These are phyloP conservation scores for Spathaspora gorwiae DNA, from an alignment of 805 yeast species.

Conservation along the genomic window DNA sequence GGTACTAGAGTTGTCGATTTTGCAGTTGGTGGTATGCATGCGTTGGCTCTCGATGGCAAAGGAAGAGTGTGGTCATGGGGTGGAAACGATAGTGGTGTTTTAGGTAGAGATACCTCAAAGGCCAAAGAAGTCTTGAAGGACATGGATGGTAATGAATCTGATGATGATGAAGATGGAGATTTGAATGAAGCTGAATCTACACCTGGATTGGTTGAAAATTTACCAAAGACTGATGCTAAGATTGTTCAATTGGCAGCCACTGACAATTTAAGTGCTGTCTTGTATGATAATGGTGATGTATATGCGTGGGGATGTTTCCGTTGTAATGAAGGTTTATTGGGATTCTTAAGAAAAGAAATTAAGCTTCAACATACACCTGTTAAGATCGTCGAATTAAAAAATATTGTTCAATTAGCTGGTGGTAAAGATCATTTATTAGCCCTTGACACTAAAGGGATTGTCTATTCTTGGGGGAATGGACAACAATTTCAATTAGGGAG, in stretches of 20 bases:
- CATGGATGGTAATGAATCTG: constrained; percentile 57
- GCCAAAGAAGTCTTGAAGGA: constrained; percentile 62
- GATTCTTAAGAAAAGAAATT: constrained; percentile 61
- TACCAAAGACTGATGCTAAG: constrained; percentile 44
- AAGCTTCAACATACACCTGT: constrained; percentile 64
- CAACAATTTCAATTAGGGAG: constrained; percentile 91
- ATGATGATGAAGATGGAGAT: constrained; percentile 69
- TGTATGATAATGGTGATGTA: constrained; percentile 78
- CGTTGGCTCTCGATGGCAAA: constrained; percentile 70
- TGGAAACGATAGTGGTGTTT: constrained; percentile 83
- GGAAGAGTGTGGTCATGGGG: constrained; percentile 98
- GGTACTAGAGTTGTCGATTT: constrained; percentile 73
- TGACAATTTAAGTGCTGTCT: constrained; percentile 81
- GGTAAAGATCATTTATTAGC: constrained; percentile 94
- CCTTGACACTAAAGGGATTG: constrained; percentile 77
- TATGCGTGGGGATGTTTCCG: constrained; percentile 98
- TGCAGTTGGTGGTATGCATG: constrained; percentile 96
- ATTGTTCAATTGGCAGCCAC: constrained; percentile 86
- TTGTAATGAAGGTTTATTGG: constrained; percentile 86
- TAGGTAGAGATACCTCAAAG: constrained; percentile 78
- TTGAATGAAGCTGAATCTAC: constrained; percentile 86
- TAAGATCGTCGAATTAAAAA: constrained; percentile 54
- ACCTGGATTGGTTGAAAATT: constrained; percentile 69
- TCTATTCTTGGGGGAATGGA: constrained; percentile 97
- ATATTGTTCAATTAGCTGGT: constrained; percentile 77